Evolutionary conservation across 2,329 filamentous ascomycete species (phyloP).

Genomic region (Alternaria gansuensis): DNA sequence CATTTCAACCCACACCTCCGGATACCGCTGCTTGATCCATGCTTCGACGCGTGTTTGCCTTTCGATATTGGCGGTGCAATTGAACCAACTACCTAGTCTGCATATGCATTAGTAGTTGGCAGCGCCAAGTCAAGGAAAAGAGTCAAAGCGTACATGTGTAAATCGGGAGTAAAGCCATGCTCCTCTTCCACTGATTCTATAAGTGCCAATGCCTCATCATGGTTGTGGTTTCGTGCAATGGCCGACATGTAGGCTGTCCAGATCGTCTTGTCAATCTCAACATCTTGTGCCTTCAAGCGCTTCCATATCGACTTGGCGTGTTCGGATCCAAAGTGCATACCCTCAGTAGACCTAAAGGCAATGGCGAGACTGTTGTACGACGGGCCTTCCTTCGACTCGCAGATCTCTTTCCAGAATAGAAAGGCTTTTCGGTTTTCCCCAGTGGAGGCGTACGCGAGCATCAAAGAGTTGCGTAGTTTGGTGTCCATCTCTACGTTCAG

Average conservation of each 20-base stretch:
- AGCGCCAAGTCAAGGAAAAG: no score
- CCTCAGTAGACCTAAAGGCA: constrained; percentile 81
- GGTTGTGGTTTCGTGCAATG: constrained; percentile 74
- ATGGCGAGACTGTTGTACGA: constrained; percentile 81
- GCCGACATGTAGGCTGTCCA: constrained; percentile 81
- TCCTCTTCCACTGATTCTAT: constrained; percentile 73
- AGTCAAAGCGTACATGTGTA: constrained; percentile 69
- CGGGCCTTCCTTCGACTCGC: constrained; percentile 84
- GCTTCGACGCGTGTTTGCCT: constrained; percentile 74
- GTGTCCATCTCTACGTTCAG: constrained; percentile 80
- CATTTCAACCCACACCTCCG: constrained; percentile 73
- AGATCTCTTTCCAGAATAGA: constrained; percentile 84
- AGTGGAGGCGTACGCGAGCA: constrained; percentile 81
- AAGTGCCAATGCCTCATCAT: constrained; percentile 72
- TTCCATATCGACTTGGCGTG: constrained; percentile 70
- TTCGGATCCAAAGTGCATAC: constrained; percentile 58
- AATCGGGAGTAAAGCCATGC: constrained; percentile 72
- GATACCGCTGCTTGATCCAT: constrained; percentile 76
- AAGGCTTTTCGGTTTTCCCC: constrained; percentile 72
- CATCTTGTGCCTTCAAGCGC: constrained; percentile 75
- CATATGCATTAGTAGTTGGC: constrained; percentile 23
- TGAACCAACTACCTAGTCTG: constrained; percentile 79
- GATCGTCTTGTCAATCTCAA: constrained; percentile 77
- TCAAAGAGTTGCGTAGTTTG: constrained; percentile 80
- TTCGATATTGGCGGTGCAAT: constrained; percentile 71